phyloP scores from a whole-genome alignment of 2,329 filamentous ascomycete genomes.

The Plenodomus biglobosus region DNA sequence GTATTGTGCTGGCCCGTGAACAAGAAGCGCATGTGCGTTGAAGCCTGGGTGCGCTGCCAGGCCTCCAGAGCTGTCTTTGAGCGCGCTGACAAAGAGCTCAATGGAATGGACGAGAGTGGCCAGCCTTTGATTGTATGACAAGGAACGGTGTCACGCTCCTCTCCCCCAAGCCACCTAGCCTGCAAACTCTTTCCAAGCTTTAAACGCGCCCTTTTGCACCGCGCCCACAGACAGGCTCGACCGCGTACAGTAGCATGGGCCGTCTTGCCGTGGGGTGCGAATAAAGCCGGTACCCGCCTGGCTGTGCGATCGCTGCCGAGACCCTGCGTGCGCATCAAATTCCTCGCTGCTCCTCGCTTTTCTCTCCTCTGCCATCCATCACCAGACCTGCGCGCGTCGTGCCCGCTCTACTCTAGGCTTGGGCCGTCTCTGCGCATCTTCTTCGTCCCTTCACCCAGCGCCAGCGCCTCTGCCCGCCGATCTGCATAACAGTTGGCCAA shows the following conservation, averaged over 20 bases:
- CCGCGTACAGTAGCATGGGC: conserved; percentile 19
- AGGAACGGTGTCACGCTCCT: background rate
- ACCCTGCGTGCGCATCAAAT: conserved; percentile 24
- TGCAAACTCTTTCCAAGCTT: background rate
- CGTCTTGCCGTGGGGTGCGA: conserved; percentile 14
- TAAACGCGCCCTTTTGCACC: background rate
- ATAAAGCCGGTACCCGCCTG: conserved; percentile 7
- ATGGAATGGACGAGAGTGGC: background rate
- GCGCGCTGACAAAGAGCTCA: conserved; percentile 11
- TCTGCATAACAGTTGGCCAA: conserved; percentile 2
- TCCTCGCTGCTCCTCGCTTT: conserved; percentile 17
- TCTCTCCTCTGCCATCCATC: conserved; percentile 5
- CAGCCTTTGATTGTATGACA: background rate
- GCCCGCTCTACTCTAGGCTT: conserved; percentile 22
- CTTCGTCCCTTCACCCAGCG: too few species aligned
- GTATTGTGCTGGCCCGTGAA: too few species aligned
- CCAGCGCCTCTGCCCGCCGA: conserved; percentile 13
- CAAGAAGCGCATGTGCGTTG: too few species aligned
- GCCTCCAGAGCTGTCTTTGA: too few species aligned
- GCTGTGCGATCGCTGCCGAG: conserved; percentile 8
- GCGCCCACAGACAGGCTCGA: background rate
- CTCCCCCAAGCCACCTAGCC: background rate
- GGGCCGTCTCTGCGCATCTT: conserved; percentile 6
- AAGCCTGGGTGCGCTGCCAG: conserved; percentile 11
- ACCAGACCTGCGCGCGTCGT: conserved; percentile 1